phyloP scores from a whole-genome alignment of 371 early-diverging fungal genomes.

The Rhizomucor miehei region DNA sequence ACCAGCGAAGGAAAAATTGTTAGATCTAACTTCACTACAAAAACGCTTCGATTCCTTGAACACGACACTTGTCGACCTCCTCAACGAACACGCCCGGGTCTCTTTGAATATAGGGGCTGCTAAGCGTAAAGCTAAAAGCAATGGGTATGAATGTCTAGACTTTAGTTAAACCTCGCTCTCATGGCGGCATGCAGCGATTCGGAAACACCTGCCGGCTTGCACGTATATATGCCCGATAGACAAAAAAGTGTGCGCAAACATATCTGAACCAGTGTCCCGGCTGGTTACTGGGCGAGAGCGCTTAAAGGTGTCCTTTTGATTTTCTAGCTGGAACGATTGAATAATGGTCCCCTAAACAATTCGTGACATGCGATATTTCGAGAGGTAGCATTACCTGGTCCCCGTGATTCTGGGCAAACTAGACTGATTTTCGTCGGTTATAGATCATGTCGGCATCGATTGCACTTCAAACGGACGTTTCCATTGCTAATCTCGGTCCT shows the following conservation, averaged over 20 bases:
- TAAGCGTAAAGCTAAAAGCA: slow-evolving; percentile 43
- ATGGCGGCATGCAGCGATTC: background rate
- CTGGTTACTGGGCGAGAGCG: background rate
- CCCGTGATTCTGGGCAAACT: background rate
- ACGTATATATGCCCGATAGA: slow-evolving; percentile 66
- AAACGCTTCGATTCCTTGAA: slow-evolving; percentile 79
- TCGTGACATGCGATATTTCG: slow-evolving; percentile 82
- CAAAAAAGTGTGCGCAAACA: slow-evolving; percentile 69
- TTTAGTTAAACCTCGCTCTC: background rate
- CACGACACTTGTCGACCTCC: slow-evolving; percentile 67
- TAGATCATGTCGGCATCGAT: slow-evolving; percentile 89
- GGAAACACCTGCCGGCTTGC: slow-evolving; percentile 27
- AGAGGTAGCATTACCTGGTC: slow-evolving; percentile 49
- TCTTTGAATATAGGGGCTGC: slow-evolving; percentile 82
- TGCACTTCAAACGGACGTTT: slow-evolving; percentile 76
- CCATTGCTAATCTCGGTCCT: slow-evolving; percentile 91
- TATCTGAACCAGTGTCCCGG: slow-evolving; percentile 11
- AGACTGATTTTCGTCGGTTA: background rate
- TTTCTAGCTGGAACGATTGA: slow-evolving; percentile 54
- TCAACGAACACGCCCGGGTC: slow-evolving; percentile 87
- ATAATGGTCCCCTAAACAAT: slow-evolving; percentile 80
- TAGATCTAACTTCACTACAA: slow-evolving; percentile 52
- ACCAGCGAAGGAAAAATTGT: slow-evolving; percentile 28
- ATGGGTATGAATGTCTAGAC: background rate
- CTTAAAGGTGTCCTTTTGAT: slow-evolving; percentile 15